Percentiles rank a stretch among this genome's conserved stretches.
Conservation (phyloP, 805 yeast genomes). For the Ogataea degrootiae region DNA sequence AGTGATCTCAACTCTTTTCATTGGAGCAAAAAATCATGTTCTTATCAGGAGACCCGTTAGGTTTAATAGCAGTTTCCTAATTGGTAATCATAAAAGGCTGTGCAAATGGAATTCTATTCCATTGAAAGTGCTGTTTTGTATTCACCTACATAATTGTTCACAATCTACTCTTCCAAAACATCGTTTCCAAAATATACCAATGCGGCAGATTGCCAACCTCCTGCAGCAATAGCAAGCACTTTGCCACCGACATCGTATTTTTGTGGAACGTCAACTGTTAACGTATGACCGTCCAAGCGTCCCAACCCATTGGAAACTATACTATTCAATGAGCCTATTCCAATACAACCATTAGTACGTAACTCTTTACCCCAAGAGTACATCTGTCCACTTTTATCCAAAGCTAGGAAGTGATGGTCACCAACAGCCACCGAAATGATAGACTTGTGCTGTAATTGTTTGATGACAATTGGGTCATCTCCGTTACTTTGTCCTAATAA, state of each 20-base stretch:
- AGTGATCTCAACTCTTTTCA: too few species aligned
- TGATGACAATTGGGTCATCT: slow-evolving; percentile 31
- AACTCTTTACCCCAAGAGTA: slow-evolving; percentile 69
- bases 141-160: too few species aligned
- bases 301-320: slow-evolving; percentile 12
- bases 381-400: slow-evolving; percentile 52
- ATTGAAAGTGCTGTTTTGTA: too few species aligned
- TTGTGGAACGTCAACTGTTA: slow-evolving; percentile 37
- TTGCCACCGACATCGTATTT: slow-evolving; percentile 35
- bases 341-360: slow-evolving; percentile 62
- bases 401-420: slow-evolving; percentile 65
- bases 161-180: too few species aligned
- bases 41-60: too few species aligned
- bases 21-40: too few species aligned
- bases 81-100: too few species aligned
- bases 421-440: slow-evolving; percentile 61
- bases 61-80: too few species aligned
- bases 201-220: slow-evolving; percentile 81
- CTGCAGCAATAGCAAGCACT: slow-evolving; percentile 62
- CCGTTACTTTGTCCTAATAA: slow-evolving; percentile 33
- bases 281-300: slow-evolving; percentile 33
- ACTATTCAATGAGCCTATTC: slow-evolving; percentile 41
- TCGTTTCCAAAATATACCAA: slow-evolving; percentile 29
- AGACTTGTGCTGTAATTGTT: slow-evolving; percentile 41
- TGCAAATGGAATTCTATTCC: too few species aligned